Evolutionary conservation across 2,329 filamentous ascomycete species (phyloP), one percentile per base, ranked within the genome.

Genomic region (Zasmidium citrigriseum): DNA sequence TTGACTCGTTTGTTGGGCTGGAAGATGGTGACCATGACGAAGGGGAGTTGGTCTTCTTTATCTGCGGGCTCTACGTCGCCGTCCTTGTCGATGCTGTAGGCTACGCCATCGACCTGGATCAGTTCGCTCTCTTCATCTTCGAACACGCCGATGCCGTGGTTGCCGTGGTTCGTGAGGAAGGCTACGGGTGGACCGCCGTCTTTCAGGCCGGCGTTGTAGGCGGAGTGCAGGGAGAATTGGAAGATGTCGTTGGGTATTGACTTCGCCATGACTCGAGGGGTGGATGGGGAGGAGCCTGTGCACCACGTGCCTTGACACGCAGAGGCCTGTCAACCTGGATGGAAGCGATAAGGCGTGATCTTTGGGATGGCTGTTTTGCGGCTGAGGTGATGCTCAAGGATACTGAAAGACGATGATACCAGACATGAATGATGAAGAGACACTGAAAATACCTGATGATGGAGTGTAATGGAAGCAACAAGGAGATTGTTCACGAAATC

Each of bases 161-260:
- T 75, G 59, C 76, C 76, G 58, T 78, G 75, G 29, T 74, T 73
- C 16, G 72, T 71, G 2, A 78, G 70, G 62, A 76, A 73, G 12
- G 70, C 66, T 21, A 60, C 69, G 22, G 61, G 73, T 54, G 64
- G 72, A 29, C 61, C 75, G 65, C 64, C 75, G 60, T 64, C 68
- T 34, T 66, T 71, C 50, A 77, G 73, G 14, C 74, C 74, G 14
- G 70, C 68, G 11, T 69, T 67, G 54, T 73, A 70, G 21, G 76
- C 77, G 11, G 73, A 67, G 25, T 64, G 66, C 21, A 76, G 72
- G 27, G 75, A 77, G 68, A 74, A 78, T 58, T 78, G 77, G 62
- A 76, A 78, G 61, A 78, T 75, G 63, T 78, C 77, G 68, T 78
- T 78, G 34, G 77, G 76, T 23, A 76, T 75, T 23, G 73, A 73